phyloP scores from a whole-genome alignment of 306 rosid genomes.

The Canavalia gladiata region DNA sequence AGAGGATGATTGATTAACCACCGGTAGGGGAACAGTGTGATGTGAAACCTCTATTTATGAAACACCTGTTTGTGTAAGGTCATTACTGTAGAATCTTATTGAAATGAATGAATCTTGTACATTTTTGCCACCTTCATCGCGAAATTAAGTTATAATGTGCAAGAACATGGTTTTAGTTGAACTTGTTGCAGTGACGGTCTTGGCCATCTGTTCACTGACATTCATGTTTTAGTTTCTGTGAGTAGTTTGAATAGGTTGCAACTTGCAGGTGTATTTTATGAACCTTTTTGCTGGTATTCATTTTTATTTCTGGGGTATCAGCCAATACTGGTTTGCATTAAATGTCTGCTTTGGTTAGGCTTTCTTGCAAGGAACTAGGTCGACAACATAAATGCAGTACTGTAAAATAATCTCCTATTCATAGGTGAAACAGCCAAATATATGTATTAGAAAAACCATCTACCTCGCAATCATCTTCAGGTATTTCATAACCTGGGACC shows the following conservation, averaged over 20 bases:
- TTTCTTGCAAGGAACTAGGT: too few relatives aligned
- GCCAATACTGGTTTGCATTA: neutral
- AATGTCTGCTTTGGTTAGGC: neutral
- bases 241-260: slow-evolving; percentile 10
- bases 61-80: slow-evolving; percentile 26
- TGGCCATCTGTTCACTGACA: neutral
- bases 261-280: neutral
- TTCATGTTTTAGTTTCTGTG: neutral
- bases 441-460: too few relatives aligned
- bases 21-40: slow-evolving; percentile 34
- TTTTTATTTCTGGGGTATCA: neutral
- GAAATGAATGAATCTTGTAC: slow-evolving; percentile 30
- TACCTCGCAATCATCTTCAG: too few relatives aligned
- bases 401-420: too few relatives aligned
- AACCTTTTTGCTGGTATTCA: neutral
- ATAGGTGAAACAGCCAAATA: too few relatives aligned
- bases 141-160: slow-evolving; percentile 2
- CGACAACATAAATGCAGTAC: too few relatives aligned
- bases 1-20: slow-evolving; percentile 28
- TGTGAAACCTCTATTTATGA: slow-evolving; percentile 41
- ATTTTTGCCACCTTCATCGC: neutral
- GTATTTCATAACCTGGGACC: too few relatives aligned
- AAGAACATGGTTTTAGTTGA: neutral
- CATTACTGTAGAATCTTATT: neutral
- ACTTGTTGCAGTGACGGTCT: neutral